A percentile compares a stretch with the other conserved stretches of the same genome.
Conservation (phyloP, 768 basidiomycete species). For the Flagelloscypha sp. region DNA sequence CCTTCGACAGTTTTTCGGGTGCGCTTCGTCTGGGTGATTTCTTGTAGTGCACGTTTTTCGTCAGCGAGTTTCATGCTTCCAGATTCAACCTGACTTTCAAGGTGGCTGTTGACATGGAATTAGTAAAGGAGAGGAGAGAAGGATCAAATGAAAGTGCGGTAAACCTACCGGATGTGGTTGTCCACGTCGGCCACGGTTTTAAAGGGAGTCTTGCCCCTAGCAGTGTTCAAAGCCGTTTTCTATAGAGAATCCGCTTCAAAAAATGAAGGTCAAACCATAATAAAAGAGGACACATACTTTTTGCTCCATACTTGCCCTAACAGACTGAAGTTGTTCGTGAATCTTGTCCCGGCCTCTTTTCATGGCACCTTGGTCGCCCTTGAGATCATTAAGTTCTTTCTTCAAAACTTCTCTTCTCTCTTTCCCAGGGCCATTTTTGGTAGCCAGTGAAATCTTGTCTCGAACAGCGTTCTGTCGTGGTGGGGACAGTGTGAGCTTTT, state of each 20-base stretch:
- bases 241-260: conserved; percentile 21
- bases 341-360: conserved; percentile 67
- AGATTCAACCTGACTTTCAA: conserved; percentile 89
- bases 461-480: conserved; percentile 50
- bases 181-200: conserved; percentile 85
- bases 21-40: conserved; percentile 71
- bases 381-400: conserved; percentile 73
- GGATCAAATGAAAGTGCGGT: conserved; percentile 2
- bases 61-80: conserved; percentile 88
- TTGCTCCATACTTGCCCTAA: conserved; percentile 73
- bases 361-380: conserved; percentile 67
- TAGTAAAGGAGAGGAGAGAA: conserved; percentile 5
- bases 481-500: conserved; percentile 7
- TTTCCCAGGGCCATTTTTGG: conserved; percentile 53
- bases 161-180: conserved; percentile 68
- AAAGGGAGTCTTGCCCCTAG: conserved; percentile 69
- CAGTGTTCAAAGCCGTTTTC: conserved; percentile 82
- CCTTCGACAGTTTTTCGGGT: conserved; percentile 68
- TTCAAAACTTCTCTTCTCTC: conserved; percentile 68
- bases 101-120: conserved; percentile 39
- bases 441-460: conserved; percentile 63
- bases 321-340: conserved; percentile 66
- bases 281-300: conserved; percentile 45
- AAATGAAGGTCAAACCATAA: conserved; percentile 2
- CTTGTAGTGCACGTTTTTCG: conserved; percentile 90